Evolutionary conservation across 208 protist genomes (phyloP).

Genomic region (Leishmania major): DNA sequence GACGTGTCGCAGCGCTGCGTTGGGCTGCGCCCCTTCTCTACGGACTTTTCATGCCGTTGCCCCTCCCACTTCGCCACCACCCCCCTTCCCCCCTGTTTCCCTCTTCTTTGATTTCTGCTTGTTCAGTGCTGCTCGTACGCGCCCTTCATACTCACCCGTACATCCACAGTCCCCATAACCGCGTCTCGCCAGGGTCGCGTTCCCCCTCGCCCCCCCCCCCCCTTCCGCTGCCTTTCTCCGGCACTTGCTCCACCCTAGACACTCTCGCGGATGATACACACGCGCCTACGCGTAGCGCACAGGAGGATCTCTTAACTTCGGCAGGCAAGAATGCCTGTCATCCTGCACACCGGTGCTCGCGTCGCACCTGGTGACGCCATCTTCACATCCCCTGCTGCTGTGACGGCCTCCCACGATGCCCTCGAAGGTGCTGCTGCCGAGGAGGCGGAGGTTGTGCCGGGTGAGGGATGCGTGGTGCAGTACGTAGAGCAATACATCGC

Average conservation of each 20-base stretch:
- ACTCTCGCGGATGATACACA: not conserved
- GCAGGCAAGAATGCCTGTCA: conserved; percentile 16
- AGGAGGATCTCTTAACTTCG: not conserved
- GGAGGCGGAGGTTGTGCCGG: conserved; percentile 36
- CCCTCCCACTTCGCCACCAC: not conserved
- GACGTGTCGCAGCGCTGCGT: not conserved
- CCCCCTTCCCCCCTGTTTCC: not conserved
- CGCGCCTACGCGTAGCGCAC: not conserved
- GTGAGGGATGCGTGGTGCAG: conserved; percentile 61
- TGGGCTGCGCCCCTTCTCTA: not conserved
- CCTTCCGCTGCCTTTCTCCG: not conserved
- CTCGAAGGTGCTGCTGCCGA: not conserved
- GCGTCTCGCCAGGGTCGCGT: not conserved
- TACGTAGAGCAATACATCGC: conserved; percentile 16
- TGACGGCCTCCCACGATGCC: not conserved
- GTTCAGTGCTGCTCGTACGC: not conserved
- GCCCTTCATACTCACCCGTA: not conserved
- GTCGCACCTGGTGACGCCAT: conserved; percentile 62
- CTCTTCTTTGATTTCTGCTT: not conserved
- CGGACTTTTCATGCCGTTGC: not conserved
- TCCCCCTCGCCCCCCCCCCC: not conserved
- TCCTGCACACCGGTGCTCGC: conserved; percentile 33
- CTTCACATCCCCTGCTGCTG: conserved; percentile 27
- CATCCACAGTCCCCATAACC: not conserved
- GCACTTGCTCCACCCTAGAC: not conserved